Evolutionary conservation across 371 early-diverging fungal species (phyloP), one percentile per base, ranked within the genome.

Genomic region (Mucor indicus): DNA sequence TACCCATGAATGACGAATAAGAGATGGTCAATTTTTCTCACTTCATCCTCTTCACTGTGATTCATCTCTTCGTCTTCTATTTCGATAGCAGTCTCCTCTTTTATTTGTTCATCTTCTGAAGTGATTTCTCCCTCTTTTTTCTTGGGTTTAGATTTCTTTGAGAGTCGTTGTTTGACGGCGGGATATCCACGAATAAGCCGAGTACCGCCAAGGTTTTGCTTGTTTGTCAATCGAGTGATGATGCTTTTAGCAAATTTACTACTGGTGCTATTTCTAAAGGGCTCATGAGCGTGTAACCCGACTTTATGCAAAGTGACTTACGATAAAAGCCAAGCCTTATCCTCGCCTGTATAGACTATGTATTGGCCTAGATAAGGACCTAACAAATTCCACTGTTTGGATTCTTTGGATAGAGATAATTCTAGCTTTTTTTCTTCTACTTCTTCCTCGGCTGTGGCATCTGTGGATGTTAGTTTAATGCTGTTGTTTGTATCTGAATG

Each of bases 291-390:
- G n/a, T n/a, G n/a, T n/a, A n/a, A n/a, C n/a, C n/a, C n/a, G n/a
- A n/a, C n/a, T n/a, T n/a, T n/a, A n/a, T n/a, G n/a, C n/a, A 9
- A 35, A n/a, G 11, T 10, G 27, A 67, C 67, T 48, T 79, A 81
- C 81, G 74, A 83, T 41, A 86, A 64, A 23, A 90, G 62, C 78
- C 79, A 83, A 13, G 90, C 93, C n/a, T 69, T 65, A 15, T 61
- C 56, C n/a, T 78, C 60, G 15, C 80, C 82, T 9, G 83, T 75
- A 57, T 86, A 91, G 1, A 84, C 65, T 19, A 87, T 85, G 49
- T 80, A 87, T 60, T 88, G 86, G n/a, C 83, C 81, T 50, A 90
- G 69, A 64, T 87, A 89, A 16, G 85, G 87, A 17, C 91, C 91
- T 38, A 87, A 69, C 21, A 91, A 64, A 22, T 80, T 71, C 85